Evolutionary conservation across 371 early-diverging fungal species (phyloP).

Genomic region (Syncephalastrum sp.): DNA sequence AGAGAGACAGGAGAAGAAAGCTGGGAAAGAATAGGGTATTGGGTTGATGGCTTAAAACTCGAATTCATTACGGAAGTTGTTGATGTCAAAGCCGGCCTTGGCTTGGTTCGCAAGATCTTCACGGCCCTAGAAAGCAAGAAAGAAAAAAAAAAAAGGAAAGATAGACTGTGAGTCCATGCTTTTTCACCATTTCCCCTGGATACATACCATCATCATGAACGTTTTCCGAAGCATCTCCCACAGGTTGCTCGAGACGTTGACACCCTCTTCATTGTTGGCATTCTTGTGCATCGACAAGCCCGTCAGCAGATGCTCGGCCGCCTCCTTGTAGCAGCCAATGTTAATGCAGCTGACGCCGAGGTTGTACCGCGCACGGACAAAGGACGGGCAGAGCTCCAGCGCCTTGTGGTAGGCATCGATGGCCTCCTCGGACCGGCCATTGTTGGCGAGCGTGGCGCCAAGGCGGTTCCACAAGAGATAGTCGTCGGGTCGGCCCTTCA

Average conservation of each 20-base stretch:
- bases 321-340: conserved; percentile 89
- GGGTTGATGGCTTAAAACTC: conserved; percentile 46
- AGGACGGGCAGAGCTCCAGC: conserved; percentile 90
- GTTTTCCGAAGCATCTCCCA: conserved; percentile 68
- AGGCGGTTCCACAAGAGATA: conserved; percentile 96
- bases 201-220: conserved; percentile 62
- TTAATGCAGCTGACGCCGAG: conserved; percentile 93
- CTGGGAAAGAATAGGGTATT: no score
- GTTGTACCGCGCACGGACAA: conserved; percentile 96
- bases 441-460: conserved; percentile 96
- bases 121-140: conserved; percentile 47
- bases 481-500: conserved; percentile 90
- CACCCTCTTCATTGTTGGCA: conserved; percentile 50
- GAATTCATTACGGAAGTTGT: conserved; percentile 61
- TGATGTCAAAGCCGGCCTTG: conserved; percentile 58
- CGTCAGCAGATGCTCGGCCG: conserved; percentile 90
- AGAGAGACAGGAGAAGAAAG: neutral
- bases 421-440: conserved; percentile 75
- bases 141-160: conserved; percentile 12
- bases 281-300: conserved; percentile 83
- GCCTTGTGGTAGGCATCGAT: conserved; percentile 95
- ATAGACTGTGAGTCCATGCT: neutral
- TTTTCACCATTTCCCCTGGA: neutral
- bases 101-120: conserved; percentile 59
- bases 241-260: conserved; percentile 62